phyloP scores from a whole-genome alignment of 345 rosid species.

The Rhodamnia rubescens region DNA sequence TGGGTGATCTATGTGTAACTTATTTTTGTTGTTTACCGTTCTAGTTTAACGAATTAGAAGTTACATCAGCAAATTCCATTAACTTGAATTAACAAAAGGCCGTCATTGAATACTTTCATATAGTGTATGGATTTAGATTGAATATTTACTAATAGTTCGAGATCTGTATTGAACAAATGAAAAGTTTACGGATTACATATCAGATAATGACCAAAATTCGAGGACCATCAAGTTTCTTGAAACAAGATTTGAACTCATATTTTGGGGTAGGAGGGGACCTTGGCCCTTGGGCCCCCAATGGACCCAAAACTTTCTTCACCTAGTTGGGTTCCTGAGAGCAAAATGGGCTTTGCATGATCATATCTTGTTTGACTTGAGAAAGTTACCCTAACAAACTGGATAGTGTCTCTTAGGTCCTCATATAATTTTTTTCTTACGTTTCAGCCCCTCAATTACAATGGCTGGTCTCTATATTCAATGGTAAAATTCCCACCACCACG shows the following conservation, averaged over 20 bases:
- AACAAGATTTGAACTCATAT: background rate
- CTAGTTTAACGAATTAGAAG: background rate
- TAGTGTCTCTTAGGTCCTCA: background rate
- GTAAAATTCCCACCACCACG: background rate
- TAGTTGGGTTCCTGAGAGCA: background rate
- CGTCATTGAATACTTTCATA: background rate
- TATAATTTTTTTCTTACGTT: background rate
- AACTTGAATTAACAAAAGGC: too few species aligned
- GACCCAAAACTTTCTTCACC: fast-evolving
- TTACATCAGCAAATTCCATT: background rate
- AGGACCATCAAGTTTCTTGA: fast-evolving
- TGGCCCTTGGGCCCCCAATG: too few species aligned
- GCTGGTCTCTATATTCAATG: background rate
- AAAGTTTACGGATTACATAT: fast-evolving
- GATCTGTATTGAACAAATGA: fast-evolving
- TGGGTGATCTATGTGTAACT: background rate
- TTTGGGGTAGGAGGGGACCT: too few species aligned
- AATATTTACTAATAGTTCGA: background rate
- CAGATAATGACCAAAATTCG: fast-evolving
- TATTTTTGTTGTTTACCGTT: background rate
- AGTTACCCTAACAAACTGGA: background rate
- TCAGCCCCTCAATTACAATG: background rate
- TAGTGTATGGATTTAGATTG: too few species aligned
- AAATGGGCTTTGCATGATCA: background rate
- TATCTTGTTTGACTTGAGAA: background rate